Evolutionary conservation across 768 basidiomycete species (phyloP), one percentile per base, ranked within the genome.

Genomic region (Rhodotorula graminis): DNA sequence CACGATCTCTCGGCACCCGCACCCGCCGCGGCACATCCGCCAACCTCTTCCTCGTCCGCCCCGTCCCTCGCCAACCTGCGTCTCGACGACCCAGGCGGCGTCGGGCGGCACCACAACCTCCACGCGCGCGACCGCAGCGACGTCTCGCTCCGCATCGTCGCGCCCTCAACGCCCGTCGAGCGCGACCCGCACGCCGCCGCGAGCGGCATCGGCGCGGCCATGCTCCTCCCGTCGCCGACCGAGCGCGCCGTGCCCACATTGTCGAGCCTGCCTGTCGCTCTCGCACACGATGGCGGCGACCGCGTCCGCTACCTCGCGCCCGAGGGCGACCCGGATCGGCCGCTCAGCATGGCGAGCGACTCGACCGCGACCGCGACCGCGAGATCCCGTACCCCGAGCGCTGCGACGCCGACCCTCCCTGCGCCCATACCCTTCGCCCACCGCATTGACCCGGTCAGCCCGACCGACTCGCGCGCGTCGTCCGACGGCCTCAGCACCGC

Each of bases 301-400:
- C 14, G 44, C 44, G 55, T 57, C 46, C 40, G 53, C 55, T 10
- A 63, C 9, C 44, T 27, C 21, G 33, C 64, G 0, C 29, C 27
- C 29, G 12, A 25, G 49, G 16, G 21, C 5, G 16, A 9, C 11
- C 8, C n/a, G 27, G 8, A 10, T 16, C 57, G 47, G 2, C 50
- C 49, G 15, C 58, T 37, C 5, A 37, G n/a, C 19, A 29, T 10
- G 14, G 37, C 40, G 19, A 67, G 66, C 50, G 66, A 67, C 37
- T 29, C 50, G 33, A 65, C 65, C 18, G 33, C 50, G 33, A 65
- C 65, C 18, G 47, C 64, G 8, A 65, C 42, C 1, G 53, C 64
- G 42, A 31, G 23, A 9, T 44, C 55, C 0, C 18, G 44, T 1
- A 49, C 61, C 21, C 59, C 59, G 27, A n/a, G 11, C 42, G 46